phyloP scores from a whole-genome alignment of 2,329 filamentous ascomycete species.

The Trichoderma sp. region DNA sequence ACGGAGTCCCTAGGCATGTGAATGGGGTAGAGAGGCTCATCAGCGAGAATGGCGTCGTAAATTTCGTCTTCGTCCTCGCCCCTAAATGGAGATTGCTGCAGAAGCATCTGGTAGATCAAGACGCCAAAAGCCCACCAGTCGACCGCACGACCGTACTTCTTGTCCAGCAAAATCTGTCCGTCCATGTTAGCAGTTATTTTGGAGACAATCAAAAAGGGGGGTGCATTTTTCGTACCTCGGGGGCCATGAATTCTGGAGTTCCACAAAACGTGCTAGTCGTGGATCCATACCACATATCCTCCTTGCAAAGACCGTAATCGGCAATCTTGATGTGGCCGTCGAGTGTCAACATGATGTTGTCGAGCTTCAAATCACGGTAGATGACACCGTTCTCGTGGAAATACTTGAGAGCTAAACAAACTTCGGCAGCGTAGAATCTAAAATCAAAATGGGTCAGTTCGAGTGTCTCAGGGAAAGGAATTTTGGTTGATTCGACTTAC shows the following conservation, averaged over 20 bases:
- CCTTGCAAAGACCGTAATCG: conserved; percentile 98
- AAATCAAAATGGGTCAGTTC: not conserved
- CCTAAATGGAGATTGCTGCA: conserved; percentile 97
- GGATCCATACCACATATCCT: conserved; percentile 99
- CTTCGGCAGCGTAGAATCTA: conserved; percentile 95
- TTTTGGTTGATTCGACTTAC: conserved; percentile 52
- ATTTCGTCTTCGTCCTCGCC: conserved; percentile 99
- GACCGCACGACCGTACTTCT: conserved; percentile 95
- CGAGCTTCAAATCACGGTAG: conserved; percentile 92
- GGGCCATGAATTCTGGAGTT: conserved; percentile 99
- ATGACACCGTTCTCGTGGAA: conserved; percentile 99
- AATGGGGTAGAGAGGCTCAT: conserved; percentile 96
- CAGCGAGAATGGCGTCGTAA: conserved; percentile 95
- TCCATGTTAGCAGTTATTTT: not conserved
- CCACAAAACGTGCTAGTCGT: conserved; percentile 98
- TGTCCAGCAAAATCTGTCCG: conserved; percentile 82
- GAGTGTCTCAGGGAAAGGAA: not conserved
- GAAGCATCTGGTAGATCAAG: conserved; percentile 98
- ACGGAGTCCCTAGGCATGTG: conserved; percentile 98
- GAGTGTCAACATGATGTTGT: conserved; percentile 86
- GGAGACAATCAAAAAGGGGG: not conserved
- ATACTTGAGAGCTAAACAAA: conserved; percentile 95
- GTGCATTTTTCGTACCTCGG: conserved; percentile 62
- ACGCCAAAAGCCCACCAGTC: conserved; percentile 99
- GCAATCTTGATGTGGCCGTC: conserved; percentile 98